Evolutionary conservation across 2,329 filamentous ascomycete genomes (phyloP), one percentile per base, ranked within the genome.

Genomic region (Microcyclosporella mali): DNA sequence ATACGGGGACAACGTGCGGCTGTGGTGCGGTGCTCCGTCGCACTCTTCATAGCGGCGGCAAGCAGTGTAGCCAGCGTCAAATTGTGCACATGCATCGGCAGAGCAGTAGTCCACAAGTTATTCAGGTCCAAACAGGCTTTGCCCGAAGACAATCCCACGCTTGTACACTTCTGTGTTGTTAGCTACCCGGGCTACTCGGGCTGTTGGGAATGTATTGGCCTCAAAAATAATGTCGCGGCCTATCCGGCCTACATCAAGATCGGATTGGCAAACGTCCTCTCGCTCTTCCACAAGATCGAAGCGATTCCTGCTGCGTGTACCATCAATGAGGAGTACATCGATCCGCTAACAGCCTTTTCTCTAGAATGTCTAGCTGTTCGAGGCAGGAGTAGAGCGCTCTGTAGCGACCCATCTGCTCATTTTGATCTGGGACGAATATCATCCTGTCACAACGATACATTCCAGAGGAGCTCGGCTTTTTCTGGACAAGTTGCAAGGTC

Each of bases 351-450:
- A 15, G 33, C 41, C 1, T 43, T n/a, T 33, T 25, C 17, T 43
- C 9, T 28, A 33, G n/a, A 34, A 34, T 7, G 31, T 29, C 2
- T 38, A 34, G 25, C 35, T 21, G 3, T 27, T n/a, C 25, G 34
- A 36, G 11, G 4, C 2, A 34, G n/a, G 18, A 17, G n/a, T 12
- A 37, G 41, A 19, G 33, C 4, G 19, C 18, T 37, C 1, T 43
- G 33, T 33, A 25, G 25, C 16, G 33, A 46, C 37, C 37, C 38
- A n/a, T 27, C 41, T 18, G 32, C 14, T 21, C 34, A 42, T 42
- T 27, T 46, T 34, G n/a, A 33, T 42, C 21, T 46, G 28, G n/a
- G 43, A 46, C 34, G n/a, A 8, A 7, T 46, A 42, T 31, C 39
- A 42, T 34, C 39, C 43, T 12, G 34, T 42, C 2, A 39, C 34